phyloP scores from a whole-genome alignment of 257 asterid genomes.

The Solanum pinnatisectum region DNA sequence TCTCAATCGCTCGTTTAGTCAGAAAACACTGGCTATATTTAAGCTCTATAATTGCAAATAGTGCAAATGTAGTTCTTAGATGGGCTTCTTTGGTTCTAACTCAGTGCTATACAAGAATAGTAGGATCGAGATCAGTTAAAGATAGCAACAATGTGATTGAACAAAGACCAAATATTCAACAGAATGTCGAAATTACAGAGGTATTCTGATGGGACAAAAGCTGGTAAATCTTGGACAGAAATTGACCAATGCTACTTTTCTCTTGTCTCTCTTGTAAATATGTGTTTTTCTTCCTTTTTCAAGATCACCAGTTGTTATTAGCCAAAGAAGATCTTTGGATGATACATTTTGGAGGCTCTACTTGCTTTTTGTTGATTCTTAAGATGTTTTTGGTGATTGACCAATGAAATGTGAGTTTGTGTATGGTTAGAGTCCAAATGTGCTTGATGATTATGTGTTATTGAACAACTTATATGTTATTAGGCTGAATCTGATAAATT shows the following conservation, averaged over 20 bases:
- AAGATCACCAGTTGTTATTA: not conserved
- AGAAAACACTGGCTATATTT: not conserved
- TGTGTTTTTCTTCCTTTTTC: not conserved
- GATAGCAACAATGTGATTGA: not conserved
- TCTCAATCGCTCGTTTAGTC: conserved; percentile 1
- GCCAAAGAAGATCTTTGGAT: not conserved
- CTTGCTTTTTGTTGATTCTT: not conserved
- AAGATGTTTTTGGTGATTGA: not conserved
- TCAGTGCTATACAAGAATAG: not conserved
- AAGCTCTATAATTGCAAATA: not conserved
- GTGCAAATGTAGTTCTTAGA: not conserved
- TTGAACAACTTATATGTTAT: not conserved
- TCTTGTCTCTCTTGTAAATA: not conserved
- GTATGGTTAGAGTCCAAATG: not conserved
- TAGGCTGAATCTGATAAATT: not conserved
- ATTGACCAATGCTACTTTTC: not conserved
- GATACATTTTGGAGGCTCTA: not conserved
- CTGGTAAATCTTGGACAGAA: not conserved
- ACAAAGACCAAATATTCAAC: not conserved
- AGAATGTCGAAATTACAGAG: not conserved
- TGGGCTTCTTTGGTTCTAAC: conserved; percentile 4
- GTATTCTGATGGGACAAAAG: not conserved
- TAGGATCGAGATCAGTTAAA: not conserved
- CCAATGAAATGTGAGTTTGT: not conserved
- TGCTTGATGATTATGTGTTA: not conserved